Evolutionary conservation across 2,329 filamentous ascomycete genomes (phyloP), one percentile per base, ranked within the genome.

Genomic region (Phaeophleospora eucalypticola): DNA sequence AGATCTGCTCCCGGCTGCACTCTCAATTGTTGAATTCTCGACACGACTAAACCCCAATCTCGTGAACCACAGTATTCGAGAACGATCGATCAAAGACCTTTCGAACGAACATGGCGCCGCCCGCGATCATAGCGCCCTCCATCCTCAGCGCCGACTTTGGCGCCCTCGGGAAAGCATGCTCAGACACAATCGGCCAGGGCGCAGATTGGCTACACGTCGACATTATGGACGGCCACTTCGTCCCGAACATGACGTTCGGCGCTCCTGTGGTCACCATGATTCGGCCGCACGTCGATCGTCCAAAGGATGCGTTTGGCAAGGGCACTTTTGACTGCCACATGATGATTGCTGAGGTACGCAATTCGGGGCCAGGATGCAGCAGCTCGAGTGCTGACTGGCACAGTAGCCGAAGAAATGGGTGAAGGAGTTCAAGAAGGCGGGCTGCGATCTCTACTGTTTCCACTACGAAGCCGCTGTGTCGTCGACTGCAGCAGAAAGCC

Each of bases 311-410:
- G 27, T 76, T 85, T 58, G 89, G 87, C 43, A 86, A 84, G 60
- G 93, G 93, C 52, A 97, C 91, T 12, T 98, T 98, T 68, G 93
- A 98, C 71, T 98, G 93, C 78, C 93, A 98, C 72, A 97, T 98
- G 93, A 98, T 98, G 93, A 95, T 98, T 66, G 83, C 89, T 62
- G 91, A 98, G 85, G 88, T 91, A 77, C 59, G n/a, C 21, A 18
- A n/a, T 36, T 19, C 24, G 24, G 12, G 41, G 19, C 9, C n/a
- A n/a, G n/a, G n/a, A n/a, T n/a, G 24, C 10, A 35, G 14, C n/a
- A 39, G 37, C 20, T 17, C 17, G 20, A 37, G 33, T 52, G 46
- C 60, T 64, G 56, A 64, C 54, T 32, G 44, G 46, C 53, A 41
- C 50, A 49, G 51, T 55, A 93, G 90, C 93, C 93, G 58, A 94